Evolutionary conservation across 495 filamentous ascomycete genomes (phyloP), one percentile per base, ranked within the genome.

Genomic region (Neohortaea acidophila): DNA sequence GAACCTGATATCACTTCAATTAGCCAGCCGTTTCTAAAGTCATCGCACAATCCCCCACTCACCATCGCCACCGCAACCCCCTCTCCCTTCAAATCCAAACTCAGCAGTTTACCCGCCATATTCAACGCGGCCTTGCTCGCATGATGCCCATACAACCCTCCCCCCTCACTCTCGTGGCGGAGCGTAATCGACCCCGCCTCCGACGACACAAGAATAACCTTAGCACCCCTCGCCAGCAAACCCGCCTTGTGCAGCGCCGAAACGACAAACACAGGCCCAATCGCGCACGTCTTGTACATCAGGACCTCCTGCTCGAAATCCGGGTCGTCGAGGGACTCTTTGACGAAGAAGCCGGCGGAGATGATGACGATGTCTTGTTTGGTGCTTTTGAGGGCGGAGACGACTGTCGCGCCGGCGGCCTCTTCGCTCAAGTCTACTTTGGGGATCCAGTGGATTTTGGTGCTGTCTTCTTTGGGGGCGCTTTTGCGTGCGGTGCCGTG

Each of bases 61-160:
- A n/a, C 64, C 35, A 81, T 59, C 4, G 67, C 74, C 7, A 84
- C 70, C 2, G 75, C 64, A 34, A 84, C 65, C 0, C 66, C 71
- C 28, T 73, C 60, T 0, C 68, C 62, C 53, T 75, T 74, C 15
- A 84, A 55, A 52, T 84, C 78, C 44, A 80, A 54, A 47, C 69
- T 73, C 23, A 84, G 53, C 30, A 84, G 60, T 49, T 77, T 78
- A 3, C 76, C 79, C 3, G 74, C 72, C 79, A 84, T 84, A 53
- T 82, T 84, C 38, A 77, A 53, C 3, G 77, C 79, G 3, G 75
- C 66, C 51, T 84, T 82, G 57, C 68, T 73, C 0, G 66, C 79
- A 64, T 84, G 78, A 51, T 82, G 77, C 2, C 67, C 77, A 51
- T 72, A 82, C 51, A 81, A 81, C 0, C 77, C 79, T 7, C 76